Evolutionary conservation across 2,329 filamentous ascomycete species (phyloP).

Genomic region (Esteya vermicola): DNA sequence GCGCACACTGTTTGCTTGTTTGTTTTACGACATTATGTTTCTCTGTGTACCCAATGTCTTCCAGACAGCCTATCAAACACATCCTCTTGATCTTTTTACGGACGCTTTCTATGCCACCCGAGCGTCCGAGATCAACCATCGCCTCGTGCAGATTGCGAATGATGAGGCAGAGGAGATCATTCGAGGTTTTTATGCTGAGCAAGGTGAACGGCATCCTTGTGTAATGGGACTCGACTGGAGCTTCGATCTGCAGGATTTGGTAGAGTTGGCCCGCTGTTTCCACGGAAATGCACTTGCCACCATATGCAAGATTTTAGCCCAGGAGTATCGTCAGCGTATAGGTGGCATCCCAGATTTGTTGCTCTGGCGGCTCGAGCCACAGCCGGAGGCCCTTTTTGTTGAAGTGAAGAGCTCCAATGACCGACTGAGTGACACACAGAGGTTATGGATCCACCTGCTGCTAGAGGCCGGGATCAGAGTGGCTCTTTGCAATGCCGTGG

Average conservation of each 20-base stretch:
- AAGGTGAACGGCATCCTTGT: constrained; percentile 61
- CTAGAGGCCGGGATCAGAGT: constrained; percentile 73
- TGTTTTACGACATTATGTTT: constrained; percentile 91
- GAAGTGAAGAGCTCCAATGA: constrained; percentile 83
- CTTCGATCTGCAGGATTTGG: constrained; percentile 63
- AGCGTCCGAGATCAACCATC: constrained; percentile 78
- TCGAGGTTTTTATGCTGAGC: constrained; percentile 49
- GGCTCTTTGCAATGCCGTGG: constrained; percentile 56
- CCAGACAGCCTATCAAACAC: constrained; percentile 89
- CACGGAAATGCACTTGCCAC: constrained; percentile 65
- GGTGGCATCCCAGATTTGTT: constrained; percentile 88
- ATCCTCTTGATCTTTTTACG: constrained; percentile 81
- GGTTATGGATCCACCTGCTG: constrained; percentile 92
- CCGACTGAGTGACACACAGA: constrained; percentile 85
- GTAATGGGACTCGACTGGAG: constrained; percentile 90
- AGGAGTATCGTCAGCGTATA: constrained; percentile 79
- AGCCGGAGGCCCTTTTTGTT: constrained; percentile 44
- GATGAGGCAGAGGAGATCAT: constrained; percentile 58
- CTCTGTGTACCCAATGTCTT: constrained; percentile 93
- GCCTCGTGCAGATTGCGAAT: constrained; percentile 77
- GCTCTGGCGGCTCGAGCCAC: constrained; percentile 50
- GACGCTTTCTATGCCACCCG: constrained; percentile 81
- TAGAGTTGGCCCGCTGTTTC: constrained; percentile 69
- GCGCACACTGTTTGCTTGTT: constrained; percentile 76
- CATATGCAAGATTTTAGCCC: constrained; percentile 85